phyloP scores from a whole-genome alignment of 2,329 filamentous ascomycete genomes.

The Diplodia mutila region DNA sequence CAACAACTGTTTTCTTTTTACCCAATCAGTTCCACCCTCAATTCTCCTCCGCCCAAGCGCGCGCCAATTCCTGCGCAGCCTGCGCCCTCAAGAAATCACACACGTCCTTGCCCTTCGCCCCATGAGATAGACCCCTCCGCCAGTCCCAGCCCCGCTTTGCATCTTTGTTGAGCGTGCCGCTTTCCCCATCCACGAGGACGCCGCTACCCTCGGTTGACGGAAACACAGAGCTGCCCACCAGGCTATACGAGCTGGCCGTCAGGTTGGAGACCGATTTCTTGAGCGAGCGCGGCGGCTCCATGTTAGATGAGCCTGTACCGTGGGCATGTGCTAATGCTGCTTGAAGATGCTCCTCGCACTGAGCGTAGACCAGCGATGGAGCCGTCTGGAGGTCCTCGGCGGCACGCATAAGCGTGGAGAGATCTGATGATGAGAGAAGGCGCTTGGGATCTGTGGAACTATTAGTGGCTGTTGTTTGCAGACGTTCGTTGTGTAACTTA shows the following conservation, averaged over 20 bases:
- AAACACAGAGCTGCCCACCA: conserved; percentile 74
- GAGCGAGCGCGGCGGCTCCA: conserved; percentile 47
- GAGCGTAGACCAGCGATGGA: conserved; percentile 69
- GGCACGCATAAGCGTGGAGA: conserved; percentile 74
- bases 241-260: conserved; percentile 61
- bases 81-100: conserved; percentile 72
- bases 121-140: conserved; percentile 61
- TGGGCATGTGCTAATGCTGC: conserved; percentile 74
- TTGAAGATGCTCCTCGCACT: conserved; percentile 77
- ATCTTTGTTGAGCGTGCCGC: conserved; percentile 32
- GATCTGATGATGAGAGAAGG: conserved; percentile 70
- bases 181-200: conserved; percentile 46
- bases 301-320: conserved; percentile 25
- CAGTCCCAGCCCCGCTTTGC: conserved; percentile 73
- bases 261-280: conserved; percentile 60
- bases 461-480: conserved; percentile 29
- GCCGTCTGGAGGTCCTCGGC: conserved; percentile 81
- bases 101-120: conserved; percentile 69
- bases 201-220: conserved; percentile 51
- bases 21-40: background rate
- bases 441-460: conserved; percentile 51
- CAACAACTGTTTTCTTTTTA: background rate
- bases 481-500: conserved; percentile 30
- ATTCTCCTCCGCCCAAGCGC: conserved; percentile 66
- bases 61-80: conserved; percentile 73